phyloP scores from a whole-genome alignment of 2,329 filamentous ascomycete species.

The Chrysosporium queenslandicum region DNA sequence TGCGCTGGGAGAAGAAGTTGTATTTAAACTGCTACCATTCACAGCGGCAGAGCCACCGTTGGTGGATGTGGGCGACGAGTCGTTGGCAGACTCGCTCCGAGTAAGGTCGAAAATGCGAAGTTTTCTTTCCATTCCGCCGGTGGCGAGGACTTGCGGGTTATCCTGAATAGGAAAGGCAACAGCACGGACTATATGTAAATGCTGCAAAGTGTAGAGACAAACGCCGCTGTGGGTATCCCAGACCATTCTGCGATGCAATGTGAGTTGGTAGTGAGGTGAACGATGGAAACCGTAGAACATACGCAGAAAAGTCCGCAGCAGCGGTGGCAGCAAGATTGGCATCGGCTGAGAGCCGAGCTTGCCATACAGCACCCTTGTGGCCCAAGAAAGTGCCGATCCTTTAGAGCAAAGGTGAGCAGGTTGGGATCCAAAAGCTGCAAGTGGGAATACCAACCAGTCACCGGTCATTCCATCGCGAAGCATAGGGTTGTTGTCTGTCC shows the following conservation, averaged over 20 bases:
- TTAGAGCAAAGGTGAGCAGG: conserved; percentile 4
- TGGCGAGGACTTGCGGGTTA: conserved; percentile 71
- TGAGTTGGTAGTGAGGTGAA: not conserved
- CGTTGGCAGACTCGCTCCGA: conserved; percentile 39
- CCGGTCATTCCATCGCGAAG: conserved; percentile 91
- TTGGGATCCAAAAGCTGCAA: not conserved
- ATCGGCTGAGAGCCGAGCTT: conserved; percentile 81
- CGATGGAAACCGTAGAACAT: conserved; percentile 30
- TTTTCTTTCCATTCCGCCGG: conserved; percentile 93
- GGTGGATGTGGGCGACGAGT: conserved; percentile 32
- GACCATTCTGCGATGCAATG: conserved; percentile 57
- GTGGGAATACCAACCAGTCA: conserved; percentile 57
- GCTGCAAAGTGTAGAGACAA: conserved; percentile 72
- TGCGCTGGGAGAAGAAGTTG: conserved; percentile 36
- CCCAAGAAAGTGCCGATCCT: conserved; percentile 95
- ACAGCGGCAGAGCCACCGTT: conserved; percentile 25
- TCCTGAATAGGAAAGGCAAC: conserved; percentile 78
- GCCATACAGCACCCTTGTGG: conserved; percentile 97
- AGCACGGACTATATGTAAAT: conserved; percentile 90
- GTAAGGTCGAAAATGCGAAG: conserved; percentile 84
- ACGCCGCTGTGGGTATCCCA: conserved; percentile 97
- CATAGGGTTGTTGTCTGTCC: conserved; percentile 90
- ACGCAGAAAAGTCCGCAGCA: conserved; percentile 93
- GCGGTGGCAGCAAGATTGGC: conserved; percentile 82
- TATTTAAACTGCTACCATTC: conserved; percentile 25